Conservation (phyloP, 805 yeast species). For the Ogataea degrootiae region DNA sequence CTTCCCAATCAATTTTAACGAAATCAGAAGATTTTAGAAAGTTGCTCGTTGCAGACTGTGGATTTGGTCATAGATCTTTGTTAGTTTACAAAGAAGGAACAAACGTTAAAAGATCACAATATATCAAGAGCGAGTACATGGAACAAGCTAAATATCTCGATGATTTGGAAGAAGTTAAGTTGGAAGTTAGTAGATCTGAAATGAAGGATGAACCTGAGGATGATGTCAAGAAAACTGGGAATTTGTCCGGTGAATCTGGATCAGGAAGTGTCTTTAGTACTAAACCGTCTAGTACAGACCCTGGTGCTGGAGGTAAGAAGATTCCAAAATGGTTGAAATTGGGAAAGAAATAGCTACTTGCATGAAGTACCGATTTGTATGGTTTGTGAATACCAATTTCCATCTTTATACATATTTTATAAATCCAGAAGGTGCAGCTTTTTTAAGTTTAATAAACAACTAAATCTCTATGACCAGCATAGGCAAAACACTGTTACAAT, state of each 20-base stretch:
- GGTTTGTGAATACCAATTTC: no score
- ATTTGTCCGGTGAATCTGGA: neutral
- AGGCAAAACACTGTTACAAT: no score
- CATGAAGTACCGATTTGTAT: no score
- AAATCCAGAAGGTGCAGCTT: no score
- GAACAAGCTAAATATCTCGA: conserved; percentile 20
- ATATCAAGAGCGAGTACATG: conserved; percentile 20
- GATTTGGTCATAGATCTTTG: conserved; percentile 35
- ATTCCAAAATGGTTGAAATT: conserved; percentile 33
- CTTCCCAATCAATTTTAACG: conserved; percentile 31
- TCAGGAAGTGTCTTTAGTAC: neutral
- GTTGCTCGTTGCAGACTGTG: conserved; percentile 33
- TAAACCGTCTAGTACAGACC: neutral
- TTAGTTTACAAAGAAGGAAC: conserved; percentile 17
- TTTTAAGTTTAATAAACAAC: no score
- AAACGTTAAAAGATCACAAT: conserved; percentile 14
- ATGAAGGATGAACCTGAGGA: conserved; percentile 2
- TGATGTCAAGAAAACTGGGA: neutral
- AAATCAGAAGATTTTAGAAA: conserved; percentile 20
- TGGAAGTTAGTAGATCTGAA: conserved; percentile 13
- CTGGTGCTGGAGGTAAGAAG: conserved; percentile 7
- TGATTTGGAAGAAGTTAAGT: conserved; percentile 23
- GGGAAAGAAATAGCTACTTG: conserved; percentile 13
- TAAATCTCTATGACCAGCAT: no score
- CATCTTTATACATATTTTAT: no score